These are phyloP conservation scores for Sporothrix inflata DNA, from an alignment of 2,329 filamentous ascomycete species.

Conservation along the genomic window DNA sequence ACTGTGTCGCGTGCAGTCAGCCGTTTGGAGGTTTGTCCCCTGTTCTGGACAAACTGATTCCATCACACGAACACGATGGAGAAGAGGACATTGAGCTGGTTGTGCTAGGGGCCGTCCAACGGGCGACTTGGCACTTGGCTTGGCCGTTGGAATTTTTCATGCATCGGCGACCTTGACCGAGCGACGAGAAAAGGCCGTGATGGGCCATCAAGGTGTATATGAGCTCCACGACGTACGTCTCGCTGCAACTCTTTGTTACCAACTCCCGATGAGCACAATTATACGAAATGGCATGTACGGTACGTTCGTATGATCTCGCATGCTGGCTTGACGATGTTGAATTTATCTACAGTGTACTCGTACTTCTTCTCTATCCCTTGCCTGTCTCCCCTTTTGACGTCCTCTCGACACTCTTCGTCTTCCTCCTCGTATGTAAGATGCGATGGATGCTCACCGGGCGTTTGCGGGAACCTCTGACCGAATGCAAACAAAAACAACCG, in stretches of 20 bases:
- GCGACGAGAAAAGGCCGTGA: not conserved
- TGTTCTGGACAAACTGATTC: not conserved
- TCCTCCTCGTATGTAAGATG: not conserved
- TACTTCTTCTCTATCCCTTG: not conserved
- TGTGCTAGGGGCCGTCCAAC: not conserved
- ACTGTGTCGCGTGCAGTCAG: constrained; percentile 9
- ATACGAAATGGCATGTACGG: not conserved
- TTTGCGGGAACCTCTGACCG: not conserved
- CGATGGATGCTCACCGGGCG: not conserved
- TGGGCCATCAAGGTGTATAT: constrained; percentile 17
- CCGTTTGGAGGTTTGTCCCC: not conserved
- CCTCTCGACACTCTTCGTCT: not conserved
- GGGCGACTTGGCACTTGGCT: constrained; percentile 4
- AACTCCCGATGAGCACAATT: not conserved
- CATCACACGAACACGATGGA: not conserved
- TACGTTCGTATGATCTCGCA: not conserved
- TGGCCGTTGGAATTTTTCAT: not conserved
- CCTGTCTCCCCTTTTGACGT: not conserved
- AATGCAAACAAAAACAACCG: not conserved
- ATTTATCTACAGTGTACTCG: constrained; percentile 10
- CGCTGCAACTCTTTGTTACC: not conserved
- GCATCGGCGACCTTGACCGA: constrained; percentile 19
- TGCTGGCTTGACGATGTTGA: constrained; percentile 6
- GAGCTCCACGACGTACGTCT: not conserved
- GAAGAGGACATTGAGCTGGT: not conserved